Evolutionary conservation across 495 filamentous ascomycete species (phyloP).

Genomic region (Penicillium bialowiezense): DNA sequence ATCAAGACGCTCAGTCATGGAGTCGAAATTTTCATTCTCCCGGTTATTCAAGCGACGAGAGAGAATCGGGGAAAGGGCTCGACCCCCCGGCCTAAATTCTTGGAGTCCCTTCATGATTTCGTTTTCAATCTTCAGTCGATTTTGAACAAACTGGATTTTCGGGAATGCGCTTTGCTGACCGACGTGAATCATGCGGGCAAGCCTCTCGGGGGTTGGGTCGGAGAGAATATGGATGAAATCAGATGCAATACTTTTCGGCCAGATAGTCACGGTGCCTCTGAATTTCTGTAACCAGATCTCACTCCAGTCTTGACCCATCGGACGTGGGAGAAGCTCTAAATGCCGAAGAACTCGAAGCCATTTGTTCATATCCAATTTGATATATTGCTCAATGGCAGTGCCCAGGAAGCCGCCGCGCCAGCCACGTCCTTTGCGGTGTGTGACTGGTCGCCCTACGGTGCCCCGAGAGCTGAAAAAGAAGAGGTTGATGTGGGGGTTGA

Average conservation of each 20-base stretch:
- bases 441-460: slow-evolving; percentile 87
- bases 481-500: slow-evolving; percentile 95
- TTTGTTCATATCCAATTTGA: slow-evolving; percentile 93
- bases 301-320: slow-evolving; percentile 93
- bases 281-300: slow-evolving; percentile 95
- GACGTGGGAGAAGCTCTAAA: slow-evolving; percentile 84
- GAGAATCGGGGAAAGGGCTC: slow-evolving; percentile 24
- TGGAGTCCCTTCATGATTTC: slow-evolving; percentile 72
- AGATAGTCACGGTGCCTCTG: slow-evolving; percentile 91
- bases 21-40: slow-evolving; percentile 19
- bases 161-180: slow-evolving; percentile 86
- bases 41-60: slow-evolving; percentile 22
- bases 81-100: slow-evolving; percentile 34
- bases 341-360: slow-evolving; percentile 94
- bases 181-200: slow-evolving; percentile 83
- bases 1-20: slow-evolving; percentile 28
- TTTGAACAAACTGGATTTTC: slow-evolving; percentile 85
- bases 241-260: slow-evolving; percentile 69
- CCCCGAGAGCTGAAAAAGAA: slow-evolving; percentile 98
- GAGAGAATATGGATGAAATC: slow-evolving; percentile 87
- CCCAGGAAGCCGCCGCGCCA: slow-evolving; percentile 96
- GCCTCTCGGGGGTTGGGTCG: slow-evolving; percentile 69
- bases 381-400: slow-evolving; percentile 86
- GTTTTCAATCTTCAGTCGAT: slow-evolving; percentile 78
- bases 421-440: slow-evolving; percentile 86